These are phyloP conservation scores for Ogataea degrootiae DNA, from an alignment of 805 yeast genomes.

Conservation along the genomic window DNA sequence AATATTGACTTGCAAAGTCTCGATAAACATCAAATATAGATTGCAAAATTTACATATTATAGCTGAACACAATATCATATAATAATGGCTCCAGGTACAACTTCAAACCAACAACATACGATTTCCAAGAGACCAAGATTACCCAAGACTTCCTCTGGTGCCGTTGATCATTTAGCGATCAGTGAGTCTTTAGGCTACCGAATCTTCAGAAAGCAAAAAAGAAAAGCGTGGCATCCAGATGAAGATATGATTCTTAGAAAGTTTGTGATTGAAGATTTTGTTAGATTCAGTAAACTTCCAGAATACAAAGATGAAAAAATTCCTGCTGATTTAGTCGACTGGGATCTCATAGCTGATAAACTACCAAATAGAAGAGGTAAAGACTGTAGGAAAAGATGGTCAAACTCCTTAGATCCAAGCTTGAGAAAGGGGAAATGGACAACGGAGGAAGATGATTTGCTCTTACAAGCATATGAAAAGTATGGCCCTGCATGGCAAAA, in stretches of 20 bases:
- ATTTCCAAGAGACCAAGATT: conserved; percentile 3
- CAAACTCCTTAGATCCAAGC: conserved; percentile 76
- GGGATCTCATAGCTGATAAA: conserved; percentile 55
- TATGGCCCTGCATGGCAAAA: conserved; percentile 85
- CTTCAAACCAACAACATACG: neutral
- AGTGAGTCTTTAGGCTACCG: conserved; percentile 73
- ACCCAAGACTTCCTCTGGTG: conserved; percentile 15
- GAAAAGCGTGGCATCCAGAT: conserved; percentile 70
- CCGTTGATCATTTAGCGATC: conserved; percentile 49
- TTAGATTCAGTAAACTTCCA: conserved; percentile 14
- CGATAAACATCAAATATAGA: no score
- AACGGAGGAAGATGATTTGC: conserved; percentile 63
- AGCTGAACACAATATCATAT: neutral
- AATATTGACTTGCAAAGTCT: no score
- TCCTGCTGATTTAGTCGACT: conserved; percentile 42
- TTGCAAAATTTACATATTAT: neutral
- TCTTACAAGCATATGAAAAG: conserved; percentile 57
- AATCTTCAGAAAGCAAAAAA: conserved; percentile 57
- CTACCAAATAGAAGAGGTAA: conserved; percentile 59
- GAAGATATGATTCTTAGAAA: conserved; percentile 59
- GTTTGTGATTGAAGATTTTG: conserved; percentile 33
- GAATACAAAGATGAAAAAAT: conserved; percentile 24
- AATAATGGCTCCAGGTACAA: neutral
- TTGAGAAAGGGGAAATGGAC: conserved; percentile 87
- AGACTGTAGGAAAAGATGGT: conserved; percentile 87